These are phyloP conservation scores for Venturia pyrina DNA, from an alignment of 2,329 filamentous ascomycete species.

Conservation along the genomic window DNA sequence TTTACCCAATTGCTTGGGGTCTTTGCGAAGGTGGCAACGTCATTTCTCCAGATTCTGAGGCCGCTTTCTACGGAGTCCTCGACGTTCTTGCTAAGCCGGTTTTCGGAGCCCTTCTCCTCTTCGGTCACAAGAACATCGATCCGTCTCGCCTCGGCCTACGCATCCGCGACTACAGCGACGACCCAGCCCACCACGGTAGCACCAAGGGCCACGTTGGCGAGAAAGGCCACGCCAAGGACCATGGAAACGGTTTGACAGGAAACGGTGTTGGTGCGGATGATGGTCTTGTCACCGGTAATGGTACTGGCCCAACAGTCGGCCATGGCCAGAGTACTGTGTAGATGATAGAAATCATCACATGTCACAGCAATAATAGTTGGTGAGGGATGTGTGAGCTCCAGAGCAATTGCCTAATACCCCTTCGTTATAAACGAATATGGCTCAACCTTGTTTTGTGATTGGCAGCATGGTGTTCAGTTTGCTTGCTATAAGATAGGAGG, in stretches of 20 bases:
- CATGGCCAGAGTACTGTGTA: not conserved
- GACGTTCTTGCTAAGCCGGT: slow-evolving; percentile 56
- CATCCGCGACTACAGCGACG: slow-evolving; percentile 38
- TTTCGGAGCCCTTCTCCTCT: slow-evolving; percentile 52
- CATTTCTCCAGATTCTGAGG: slow-evolving; percentile 56
- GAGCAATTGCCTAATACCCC: not conserved
- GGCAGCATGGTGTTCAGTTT: too few relatives aligned
- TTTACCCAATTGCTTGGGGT: slow-evolving; percentile 58
- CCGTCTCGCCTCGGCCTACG: slow-evolving; percentile 45
- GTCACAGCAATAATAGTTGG: not conserved
- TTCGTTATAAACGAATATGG: not conserved
- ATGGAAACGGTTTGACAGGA: slow-evolving; percentile 16
- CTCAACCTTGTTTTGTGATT: too few relatives aligned
- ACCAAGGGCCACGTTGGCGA: slow-evolving; percentile 10
- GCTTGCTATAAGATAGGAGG: not conserved
- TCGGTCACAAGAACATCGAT: slow-evolving; percentile 53
- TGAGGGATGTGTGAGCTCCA: not conserved
- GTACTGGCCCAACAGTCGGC: not conserved
- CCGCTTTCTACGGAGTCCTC: slow-evolving; percentile 58
- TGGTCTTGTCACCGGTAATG: not conserved
- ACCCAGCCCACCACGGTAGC: slow-evolving; percentile 22
- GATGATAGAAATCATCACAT: not conserved
- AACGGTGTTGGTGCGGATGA: not conserved
- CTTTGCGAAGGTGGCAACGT: slow-evolving; percentile 54
- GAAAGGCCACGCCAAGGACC: slow-evolving; percentile 14